phyloP scores from a whole-genome alignment of 2,329 filamentous ascomycete genomes.

The Corinectria fuckeliana region DNA sequence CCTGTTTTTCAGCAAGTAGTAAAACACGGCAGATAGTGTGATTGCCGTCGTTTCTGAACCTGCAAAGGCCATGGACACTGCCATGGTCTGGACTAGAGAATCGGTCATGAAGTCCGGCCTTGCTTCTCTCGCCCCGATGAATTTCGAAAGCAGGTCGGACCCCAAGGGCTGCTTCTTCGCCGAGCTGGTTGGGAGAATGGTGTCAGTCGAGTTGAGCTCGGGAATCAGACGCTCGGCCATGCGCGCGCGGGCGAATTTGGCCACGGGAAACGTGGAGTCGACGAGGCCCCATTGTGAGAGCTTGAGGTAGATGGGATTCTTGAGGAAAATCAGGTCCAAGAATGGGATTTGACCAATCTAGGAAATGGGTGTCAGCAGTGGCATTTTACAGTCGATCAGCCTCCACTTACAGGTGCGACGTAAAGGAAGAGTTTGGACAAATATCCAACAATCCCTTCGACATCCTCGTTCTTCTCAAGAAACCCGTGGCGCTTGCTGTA shows the following conservation, averaged over 20 bases:
- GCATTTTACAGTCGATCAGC: accelerated
- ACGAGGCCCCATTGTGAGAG: conserved; percentile 71
- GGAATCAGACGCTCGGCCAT: conserved; percentile 67
- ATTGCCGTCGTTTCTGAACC: conserved; percentile 84
- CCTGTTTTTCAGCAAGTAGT: conserved; percentile 73
- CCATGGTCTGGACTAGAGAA: conserved; percentile 71
- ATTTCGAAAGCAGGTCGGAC: conserved; percentile 73
- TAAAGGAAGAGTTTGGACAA: conserved; percentile 71
- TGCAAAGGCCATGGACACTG: conserved; percentile 75
- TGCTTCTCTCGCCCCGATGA: conserved; percentile 70
- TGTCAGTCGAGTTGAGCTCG: conserved; percentile 45
- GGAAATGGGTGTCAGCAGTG: background rate
- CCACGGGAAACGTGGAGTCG: conserved; percentile 74
- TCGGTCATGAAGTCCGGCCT: conserved; percentile 77
- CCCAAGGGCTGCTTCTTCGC: conserved; percentile 48
- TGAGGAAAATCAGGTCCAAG: conserved; percentile 72
- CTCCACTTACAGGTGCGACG: conserved; percentile 64
- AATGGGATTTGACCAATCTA: conserved; percentile 77
- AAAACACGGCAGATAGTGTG: conserved; percentile 73
- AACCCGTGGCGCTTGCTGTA: conserved; percentile 80
- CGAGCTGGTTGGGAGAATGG: conserved; percentile 42
- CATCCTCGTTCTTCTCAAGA: conserved; percentile 74
- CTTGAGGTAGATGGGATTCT: conserved; percentile 76
- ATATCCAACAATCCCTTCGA: conserved; percentile 75
- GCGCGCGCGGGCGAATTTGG: conserved; percentile 71